Evolutionary conservation across 2,329 filamentous ascomycete species (phyloP), one percentile per base, ranked within the genome.

Genomic region (Fusarium pseudocircinatum): DNA sequence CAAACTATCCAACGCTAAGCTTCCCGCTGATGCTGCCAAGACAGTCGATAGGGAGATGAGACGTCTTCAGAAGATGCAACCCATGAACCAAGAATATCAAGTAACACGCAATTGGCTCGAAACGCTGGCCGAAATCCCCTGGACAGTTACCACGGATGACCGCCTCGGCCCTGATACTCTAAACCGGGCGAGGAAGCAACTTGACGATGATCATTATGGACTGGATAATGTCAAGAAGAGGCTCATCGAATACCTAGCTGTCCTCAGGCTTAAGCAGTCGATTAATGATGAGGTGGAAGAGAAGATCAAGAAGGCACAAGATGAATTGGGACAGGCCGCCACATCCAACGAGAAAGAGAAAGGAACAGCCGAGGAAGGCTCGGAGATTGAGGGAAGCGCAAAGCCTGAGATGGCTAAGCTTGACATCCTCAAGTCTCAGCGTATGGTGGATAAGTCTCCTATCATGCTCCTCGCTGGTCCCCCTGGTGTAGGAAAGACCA

Each of bases 181-280:
- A 63, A 87, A 89, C 66, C 89, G 88, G 75, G 96, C 96, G 12
- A 91, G 94, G 61, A 94, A 95, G 83, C 96, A 98, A 82, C 88
- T 99, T 11, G 95, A 99, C 78, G 92, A 97, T 72, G 96, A 99
- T 79, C 96, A 99, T 82, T 98, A 98, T 77, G 96, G 96, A 1
- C 86, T 99, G 20, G 95, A 98, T 70, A 97, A 96, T 83, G 96
- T 99, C 79, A 99, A 99, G 89, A 98, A 97, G 87, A 89, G 96
- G 47, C 83, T 99, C 28, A 88, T 99, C 10, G 97, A 98, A 81
- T 99, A 99, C 79, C 87, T 99, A 47, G 97, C 96, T 6, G 96
- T 99, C n/a, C 87, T 99, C 59, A 93, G 96, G 76, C 87, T 99
- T 63, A 99, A 98, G 86, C 95, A 98, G 80, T 91, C 93, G 28